These are phyloP conservation scores for Candida tropicalis DNA, from an alignment of 1,139 yeast species.

Conservation along the genomic window DNA sequence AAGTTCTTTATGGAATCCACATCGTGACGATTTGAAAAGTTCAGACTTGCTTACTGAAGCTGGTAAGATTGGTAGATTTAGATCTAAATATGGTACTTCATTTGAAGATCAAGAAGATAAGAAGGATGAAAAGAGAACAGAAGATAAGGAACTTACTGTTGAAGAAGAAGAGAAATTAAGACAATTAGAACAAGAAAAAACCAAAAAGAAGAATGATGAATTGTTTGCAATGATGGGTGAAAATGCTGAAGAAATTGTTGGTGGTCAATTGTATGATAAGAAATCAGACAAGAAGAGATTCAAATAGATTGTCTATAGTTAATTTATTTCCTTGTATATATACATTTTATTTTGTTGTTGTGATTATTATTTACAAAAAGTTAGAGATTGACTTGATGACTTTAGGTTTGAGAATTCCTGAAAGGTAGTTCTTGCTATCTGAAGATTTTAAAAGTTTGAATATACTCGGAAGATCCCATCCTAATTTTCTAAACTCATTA, in stretches of 20 bases:
- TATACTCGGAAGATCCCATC: slow-evolving; percentile 30
- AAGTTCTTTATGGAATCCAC: slow-evolving; percentile 85
- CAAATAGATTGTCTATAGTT: slow-evolving; percentile 13
- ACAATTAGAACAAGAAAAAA: slow-evolving; percentile 17
- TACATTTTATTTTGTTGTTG: slow-evolving; percentile 17
- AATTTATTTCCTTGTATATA: slow-evolving; percentile 16
- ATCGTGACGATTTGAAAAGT: slow-evolving; percentile 3
- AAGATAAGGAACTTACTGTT: slow-evolving; percentile 9
- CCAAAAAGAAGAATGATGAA: slow-evolving; percentile 47
- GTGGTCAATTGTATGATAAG: slow-evolving; percentile 59
- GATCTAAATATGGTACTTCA: slow-evolving; percentile 62
- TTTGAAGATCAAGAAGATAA: slow-evolving; percentile 32
- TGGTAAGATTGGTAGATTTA: slow-evolving; percentile 85
- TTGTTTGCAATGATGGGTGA: slow-evolving; percentile 60
- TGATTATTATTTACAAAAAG: not conserved
- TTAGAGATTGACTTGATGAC: not conserved
- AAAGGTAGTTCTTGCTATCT: slow-evolving; percentile 14
- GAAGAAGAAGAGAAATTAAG: slow-evolving; percentile 20
- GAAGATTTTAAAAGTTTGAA: slow-evolving; percentile 9
- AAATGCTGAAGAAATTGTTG: slow-evolving; percentile 61
- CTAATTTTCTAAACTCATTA: slow-evolving; percentile 34
- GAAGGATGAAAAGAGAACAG: slow-evolving; percentile 14
- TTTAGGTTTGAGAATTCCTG: slow-evolving; percentile 11
- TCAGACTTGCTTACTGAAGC: slow-evolving; percentile 71
- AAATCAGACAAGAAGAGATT: slow-evolving; percentile 40